Percentiles rank a stretch among this genome's conserved stretches.
Evolutionary conservation across 2,329 filamentous ascomycete genomes (phyloP).

Genomic region (Colletotrichum chlorophyti): DNA sequence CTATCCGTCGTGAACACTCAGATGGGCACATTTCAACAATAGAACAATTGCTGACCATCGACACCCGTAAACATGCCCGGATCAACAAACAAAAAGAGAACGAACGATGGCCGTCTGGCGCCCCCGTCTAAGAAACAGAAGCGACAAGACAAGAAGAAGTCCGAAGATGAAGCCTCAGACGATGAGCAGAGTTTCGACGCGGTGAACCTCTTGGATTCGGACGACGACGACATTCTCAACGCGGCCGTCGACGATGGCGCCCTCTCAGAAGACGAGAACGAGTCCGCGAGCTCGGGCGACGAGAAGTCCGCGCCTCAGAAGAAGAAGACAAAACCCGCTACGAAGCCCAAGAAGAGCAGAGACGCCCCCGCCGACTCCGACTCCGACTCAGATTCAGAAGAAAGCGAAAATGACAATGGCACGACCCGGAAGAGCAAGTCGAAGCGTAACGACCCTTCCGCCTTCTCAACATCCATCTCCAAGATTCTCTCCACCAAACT

Average conservation of each 20-base stretch:
- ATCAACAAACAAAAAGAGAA: conserved; percentile 40
- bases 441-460: conserved; percentile 90
- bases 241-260: conserved; percentile 57
- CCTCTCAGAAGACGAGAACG: conserved; percentile 44
- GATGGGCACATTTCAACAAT: not conserved
- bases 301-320: conserved; percentile 39
- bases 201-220: conserved; percentile 62
- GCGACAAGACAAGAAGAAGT: conserved; percentile 56
- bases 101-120: conserved; percentile 39
- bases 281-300: conserved; percentile 44
- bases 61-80: conserved; percentile 34
- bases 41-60: not conserved
- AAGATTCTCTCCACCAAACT: conserved; percentile 94
- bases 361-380: conserved; percentile 36
- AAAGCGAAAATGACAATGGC: conserved; percentile 40
- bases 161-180: conserved; percentile 57
- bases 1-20: not conserved
- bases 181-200: conserved; percentile 53
- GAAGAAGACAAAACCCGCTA: conserved; percentile 33
- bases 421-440: conserved; percentile 57
- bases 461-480: conserved; percentile 90
- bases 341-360: conserved; percentile 32
- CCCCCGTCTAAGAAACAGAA: conserved; percentile 58
- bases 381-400: conserved; percentile 36
- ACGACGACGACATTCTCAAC: conserved; percentile 63